Conservation (phyloP, 495 filamentous ascomycete genomes). For the Glarea lozoyensis region DNA sequence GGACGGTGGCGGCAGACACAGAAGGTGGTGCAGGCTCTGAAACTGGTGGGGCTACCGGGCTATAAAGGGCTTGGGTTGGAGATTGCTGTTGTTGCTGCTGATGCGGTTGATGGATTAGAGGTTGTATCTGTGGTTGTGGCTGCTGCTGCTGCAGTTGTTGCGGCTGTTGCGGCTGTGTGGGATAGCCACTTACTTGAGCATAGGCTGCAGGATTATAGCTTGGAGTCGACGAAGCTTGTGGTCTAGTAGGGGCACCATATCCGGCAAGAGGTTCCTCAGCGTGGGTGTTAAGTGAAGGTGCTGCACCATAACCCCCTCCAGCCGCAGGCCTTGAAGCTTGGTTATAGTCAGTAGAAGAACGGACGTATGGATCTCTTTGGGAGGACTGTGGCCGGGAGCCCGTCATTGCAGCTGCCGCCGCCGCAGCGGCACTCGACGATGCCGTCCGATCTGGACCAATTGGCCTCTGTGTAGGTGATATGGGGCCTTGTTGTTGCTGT, state of each 20-base stretch:
- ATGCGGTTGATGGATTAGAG: constrained; percentile 18
- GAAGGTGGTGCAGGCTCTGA: constrained; percentile 21
- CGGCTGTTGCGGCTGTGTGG: constrained; percentile 20
- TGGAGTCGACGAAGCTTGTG: constrained; percentile 41
- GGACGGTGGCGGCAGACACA: constrained; percentile 29
- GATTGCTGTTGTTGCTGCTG: constrained; percentile 17
- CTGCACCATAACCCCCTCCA: constrained; percentile 14
- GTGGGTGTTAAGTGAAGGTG: constrained; percentile 7
- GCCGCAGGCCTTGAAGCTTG: too few species aligned
- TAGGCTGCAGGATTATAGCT: constrained; percentile 70
- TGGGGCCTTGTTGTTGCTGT: too few species aligned
- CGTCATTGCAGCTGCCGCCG: constrained; percentile 36
- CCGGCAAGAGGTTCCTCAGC: constrained; percentile 30
- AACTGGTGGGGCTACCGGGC: neutral
- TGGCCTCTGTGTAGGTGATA: constrained; percentile 30
- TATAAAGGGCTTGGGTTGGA: constrained; percentile 1
- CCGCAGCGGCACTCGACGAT: constrained; percentile 37
- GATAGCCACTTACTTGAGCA: constrained; percentile 43
- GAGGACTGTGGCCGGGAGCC: constrained; percentile 29
- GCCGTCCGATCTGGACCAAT: constrained; percentile 31
- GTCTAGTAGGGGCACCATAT: constrained; percentile 39
- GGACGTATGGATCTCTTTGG: constrained; percentile 27
- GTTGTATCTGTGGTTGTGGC: constrained; percentile 26
- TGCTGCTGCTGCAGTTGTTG: neutral
- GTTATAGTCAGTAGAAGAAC: constrained; percentile 34